Conservation (phyloP, 805 yeast species). For the Candida namnaoensis region DNA sequence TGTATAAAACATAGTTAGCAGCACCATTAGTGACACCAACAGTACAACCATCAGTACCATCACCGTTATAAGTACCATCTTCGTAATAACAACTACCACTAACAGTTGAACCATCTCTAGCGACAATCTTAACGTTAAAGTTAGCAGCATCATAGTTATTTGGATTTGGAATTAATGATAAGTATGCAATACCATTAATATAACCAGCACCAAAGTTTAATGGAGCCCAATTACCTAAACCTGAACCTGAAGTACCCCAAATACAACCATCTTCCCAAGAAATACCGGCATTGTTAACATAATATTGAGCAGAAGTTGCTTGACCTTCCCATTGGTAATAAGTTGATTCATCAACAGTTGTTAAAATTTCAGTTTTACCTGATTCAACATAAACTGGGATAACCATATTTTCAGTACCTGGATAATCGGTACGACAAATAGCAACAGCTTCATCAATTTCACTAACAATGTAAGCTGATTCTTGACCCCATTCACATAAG, state of each 20-base stretch:
- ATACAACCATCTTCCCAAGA: constrained; percentile 84
- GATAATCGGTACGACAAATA: constrained; percentile 97
- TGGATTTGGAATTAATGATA: constrained; percentile 93
- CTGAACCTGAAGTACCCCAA: constrained; percentile 80
- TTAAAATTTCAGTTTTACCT: constrained; percentile 55
- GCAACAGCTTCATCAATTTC: constrained; percentile 64
- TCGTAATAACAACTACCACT: constrained; percentile 76
- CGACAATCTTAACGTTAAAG: constrained; percentile 74
- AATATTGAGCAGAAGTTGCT: constrained; percentile 89
- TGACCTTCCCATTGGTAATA: constrained; percentile 81
- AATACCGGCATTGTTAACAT: constrained; percentile 95
- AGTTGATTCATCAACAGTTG: constrained; percentile 70
- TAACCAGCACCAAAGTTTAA: constrained; percentile 89
- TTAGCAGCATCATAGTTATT: constrained; percentile 65
- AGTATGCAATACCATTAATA: constrained; percentile 56
- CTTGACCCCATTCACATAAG: constrained; percentile 84
- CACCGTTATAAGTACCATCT: constrained; percentile 65
- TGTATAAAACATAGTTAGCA: constrained; percentile 76
- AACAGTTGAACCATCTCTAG: constrained; percentile 49
- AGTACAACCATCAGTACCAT: constrained; percentile 84
- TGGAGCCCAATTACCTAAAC: constrained; percentile 98
- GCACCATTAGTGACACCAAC: constrained; percentile 79
- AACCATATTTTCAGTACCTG: constrained; percentile 98
- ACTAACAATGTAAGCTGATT: constrained; percentile 60
- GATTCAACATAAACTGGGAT: constrained; percentile 78